Conservation (phyloP, 306 rosid genomes). For the Arachis stenosperma region DNA sequence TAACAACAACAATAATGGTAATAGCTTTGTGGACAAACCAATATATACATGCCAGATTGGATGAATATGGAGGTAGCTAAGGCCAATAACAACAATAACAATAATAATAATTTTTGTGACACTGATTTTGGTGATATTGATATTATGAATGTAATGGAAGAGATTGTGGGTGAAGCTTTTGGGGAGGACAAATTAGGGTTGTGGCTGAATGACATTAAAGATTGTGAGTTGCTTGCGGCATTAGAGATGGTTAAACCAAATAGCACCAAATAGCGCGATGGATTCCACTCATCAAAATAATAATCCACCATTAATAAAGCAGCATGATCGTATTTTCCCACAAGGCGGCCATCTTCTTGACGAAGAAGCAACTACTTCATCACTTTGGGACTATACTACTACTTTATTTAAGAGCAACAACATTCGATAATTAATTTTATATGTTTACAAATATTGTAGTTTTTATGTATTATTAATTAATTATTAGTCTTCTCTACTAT, state of each 20-base stretch:
- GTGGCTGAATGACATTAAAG: too few relatives aligned
- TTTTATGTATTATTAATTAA: not conserved
- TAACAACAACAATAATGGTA: not conserved
- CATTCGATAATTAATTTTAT: too few relatives aligned
- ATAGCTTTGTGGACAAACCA: not conserved
- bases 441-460: not conserved
- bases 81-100: conserved; percentile 22
- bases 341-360: not conserved
- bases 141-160: not conserved
- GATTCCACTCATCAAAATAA: too few relatives aligned
- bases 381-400: not conserved
- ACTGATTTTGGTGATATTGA: not conserved
- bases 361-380: not conserved
- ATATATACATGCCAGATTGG: conserved; percentile 50
- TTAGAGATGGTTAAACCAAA: too few relatives aligned
- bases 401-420: too few relatives aligned
- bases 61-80: conserved; percentile 41
- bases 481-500: too few relatives aligned
- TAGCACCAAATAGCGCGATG: too few relatives aligned
- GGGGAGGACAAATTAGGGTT: too few relatives aligned
- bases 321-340: not conserved
- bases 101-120: conserved; percentile 6
- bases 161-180: too few relatives aligned
- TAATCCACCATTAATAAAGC: too few relatives aligned
- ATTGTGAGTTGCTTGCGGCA: too few relatives aligned